phyloP scores from a whole-genome alignment of 31 red algal species.

The Asparagopsis taxiformis region DNA sequence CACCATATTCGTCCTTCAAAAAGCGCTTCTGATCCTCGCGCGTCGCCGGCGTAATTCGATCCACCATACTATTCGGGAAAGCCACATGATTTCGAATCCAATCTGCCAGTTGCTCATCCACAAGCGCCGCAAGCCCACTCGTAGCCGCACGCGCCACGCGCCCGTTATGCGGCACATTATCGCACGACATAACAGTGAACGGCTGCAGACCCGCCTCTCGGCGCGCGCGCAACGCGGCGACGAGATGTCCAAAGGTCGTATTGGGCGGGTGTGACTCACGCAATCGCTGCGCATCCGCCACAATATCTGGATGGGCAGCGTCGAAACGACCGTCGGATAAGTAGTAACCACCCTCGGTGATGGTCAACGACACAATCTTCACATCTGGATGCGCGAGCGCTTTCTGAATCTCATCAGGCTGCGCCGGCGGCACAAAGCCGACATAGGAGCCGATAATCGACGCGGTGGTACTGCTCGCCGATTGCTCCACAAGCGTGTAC shows the following conservation, averaged over 20 bases:
- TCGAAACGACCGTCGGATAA: slow-evolving; percentile 24
- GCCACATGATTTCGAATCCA: slow-evolving; percentile 21
- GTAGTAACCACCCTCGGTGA: slow-evolving; percentile 67
- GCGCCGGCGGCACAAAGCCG: slow-evolving; percentile 12
- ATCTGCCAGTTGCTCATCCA: neutral
- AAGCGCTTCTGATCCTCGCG: neutral
- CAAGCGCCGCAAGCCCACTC: slow-evolving; percentile 1
- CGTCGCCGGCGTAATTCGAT: slow-evolving; percentile 53
- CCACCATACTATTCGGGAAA: slow-evolving; percentile 56
- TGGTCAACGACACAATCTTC: slow-evolving; percentile 56
- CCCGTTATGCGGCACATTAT: slow-evolving; percentile 62
- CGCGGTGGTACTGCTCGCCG: slow-evolving; percentile 4
- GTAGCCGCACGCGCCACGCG: slow-evolving; percentile 12
- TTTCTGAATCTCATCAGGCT: slow-evolving; percentile 4
- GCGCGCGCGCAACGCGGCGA: slow-evolving; percentile 22
- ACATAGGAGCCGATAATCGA: slow-evolving; percentile 25
- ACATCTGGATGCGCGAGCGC: slow-evolving; percentile 18
- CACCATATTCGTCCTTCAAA: slow-evolving; percentile 1
- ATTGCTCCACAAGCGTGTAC: slow-evolving; percentile 41
- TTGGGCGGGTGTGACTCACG: slow-evolving; percentile 3
- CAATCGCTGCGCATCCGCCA: slow-evolving; percentile 1
- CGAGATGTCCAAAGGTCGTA: slow-evolving; percentile 33
- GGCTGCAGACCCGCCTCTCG: slow-evolving; percentile 5
- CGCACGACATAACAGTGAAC: slow-evolving; percentile 57
- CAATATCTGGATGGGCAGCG: slow-evolving; percentile 7